These are phyloP conservation scores for Cutaneotrichosporon mucoides DNA, from an alignment of 1,284 basidiomycete genomes.

Conservation along the genomic window DNA sequence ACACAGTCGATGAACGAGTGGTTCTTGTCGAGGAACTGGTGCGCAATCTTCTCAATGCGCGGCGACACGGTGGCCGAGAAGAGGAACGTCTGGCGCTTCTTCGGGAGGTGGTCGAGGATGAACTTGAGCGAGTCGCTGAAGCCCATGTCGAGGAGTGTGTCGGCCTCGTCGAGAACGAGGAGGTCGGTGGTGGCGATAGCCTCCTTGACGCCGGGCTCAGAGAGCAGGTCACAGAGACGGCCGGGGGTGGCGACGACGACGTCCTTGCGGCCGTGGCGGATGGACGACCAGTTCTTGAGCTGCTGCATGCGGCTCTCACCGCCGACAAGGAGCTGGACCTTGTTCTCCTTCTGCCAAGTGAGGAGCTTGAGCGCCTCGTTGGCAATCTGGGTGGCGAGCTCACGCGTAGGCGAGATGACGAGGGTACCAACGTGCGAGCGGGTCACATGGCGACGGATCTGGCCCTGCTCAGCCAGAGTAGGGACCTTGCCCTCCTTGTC, in stretches of 20 bases:
- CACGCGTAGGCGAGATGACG: constrained; percentile 89
- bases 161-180: constrained; percentile 90
- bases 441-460: constrained; percentile 46
- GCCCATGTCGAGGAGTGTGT: constrained; percentile 93
- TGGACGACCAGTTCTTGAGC: constrained; percentile 62
- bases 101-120: constrained; percentile 68
- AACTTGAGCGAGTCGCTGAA: constrained; percentile 84
- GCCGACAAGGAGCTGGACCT: constrained; percentile 75
- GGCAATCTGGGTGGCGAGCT: constrained; percentile 91
- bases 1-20: constrained; percentile 60
- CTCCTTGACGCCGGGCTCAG: constrained; percentile 58
- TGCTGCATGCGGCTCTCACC: constrained; percentile 58
- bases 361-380: constrained; percentile 72
- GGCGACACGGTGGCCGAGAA: constrained; percentile 78
- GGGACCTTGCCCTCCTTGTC: constrained; percentile 23
- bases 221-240: constrained; percentile 74
- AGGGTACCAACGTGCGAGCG: constrained; percentile 65
- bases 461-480: constrained; percentile 6
- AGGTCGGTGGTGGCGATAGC: constrained; percentile 59
- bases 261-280: constrained; percentile 64
- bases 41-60: constrained; percentile 53
- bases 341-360: constrained; percentile 61
- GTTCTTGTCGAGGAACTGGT: constrained; percentile 59
- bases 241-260: constrained; percentile 93
- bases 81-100: constrained; percentile 80